A percentile compares a stretch with the other conserved stretches of the same genome.
Evolutionary conservation across 805 yeast species (phyloP).

Genomic region (Lipomyces starkeyi): DNA sequence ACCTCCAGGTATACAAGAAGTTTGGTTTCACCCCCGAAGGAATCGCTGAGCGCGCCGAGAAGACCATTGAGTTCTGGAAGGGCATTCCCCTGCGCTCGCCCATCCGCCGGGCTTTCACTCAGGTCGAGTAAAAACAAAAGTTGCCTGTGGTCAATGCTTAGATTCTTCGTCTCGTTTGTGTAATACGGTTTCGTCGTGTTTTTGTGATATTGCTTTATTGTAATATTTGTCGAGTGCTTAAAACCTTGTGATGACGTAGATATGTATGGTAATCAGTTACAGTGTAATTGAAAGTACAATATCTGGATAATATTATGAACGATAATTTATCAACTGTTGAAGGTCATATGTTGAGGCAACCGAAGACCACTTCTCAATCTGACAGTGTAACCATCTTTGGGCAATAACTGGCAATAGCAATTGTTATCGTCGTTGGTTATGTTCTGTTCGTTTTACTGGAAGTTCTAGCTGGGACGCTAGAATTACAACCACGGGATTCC

Average conservation of each 20-base stretch:
- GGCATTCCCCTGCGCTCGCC: constrained; percentile 73
- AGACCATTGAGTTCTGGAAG: constrained; percentile 82
- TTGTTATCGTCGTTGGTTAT: no score
- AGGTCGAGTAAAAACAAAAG: constrained; percentile 9
- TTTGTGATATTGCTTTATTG: background rate
- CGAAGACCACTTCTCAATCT: no score
- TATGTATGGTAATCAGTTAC: background rate
- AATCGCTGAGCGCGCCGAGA: constrained; percentile 80
- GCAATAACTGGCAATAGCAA: no score
- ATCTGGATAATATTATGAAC: background rate
- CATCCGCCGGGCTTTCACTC: constrained; percentile 70
- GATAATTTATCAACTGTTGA: background rate
- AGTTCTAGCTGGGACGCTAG: no score
- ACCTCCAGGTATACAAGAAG: constrained; percentile 75
- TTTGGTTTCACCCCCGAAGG: constrained; percentile 95
- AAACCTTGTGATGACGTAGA: background rate
- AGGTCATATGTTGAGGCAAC: no score
- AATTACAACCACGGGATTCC: no score
- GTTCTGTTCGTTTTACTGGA: no score
- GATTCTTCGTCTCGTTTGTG: background rate
- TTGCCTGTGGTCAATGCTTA: background rate
- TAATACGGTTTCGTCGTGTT: background rate
- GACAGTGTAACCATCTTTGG: no score
- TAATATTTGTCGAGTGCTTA: background rate
- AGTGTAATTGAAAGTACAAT: background rate